phyloP scores from a whole-genome alignment of 2,329 filamentous ascomycete species.

The Talaromyces albobiverticillius region DNA sequence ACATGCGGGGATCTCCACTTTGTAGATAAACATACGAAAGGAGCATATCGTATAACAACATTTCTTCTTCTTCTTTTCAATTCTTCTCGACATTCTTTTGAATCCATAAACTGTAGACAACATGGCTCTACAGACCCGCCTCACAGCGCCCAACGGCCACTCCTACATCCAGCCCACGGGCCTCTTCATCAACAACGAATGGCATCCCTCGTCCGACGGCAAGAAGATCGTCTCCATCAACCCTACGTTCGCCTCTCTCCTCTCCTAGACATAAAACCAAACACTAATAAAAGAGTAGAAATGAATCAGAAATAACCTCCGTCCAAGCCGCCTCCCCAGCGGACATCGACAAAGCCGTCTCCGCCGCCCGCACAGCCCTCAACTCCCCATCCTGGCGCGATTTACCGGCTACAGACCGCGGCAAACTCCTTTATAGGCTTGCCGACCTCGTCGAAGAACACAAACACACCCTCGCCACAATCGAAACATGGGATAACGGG shows the following conservation, averaged over 20 bases:
- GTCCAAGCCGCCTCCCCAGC: constrained; percentile 64
- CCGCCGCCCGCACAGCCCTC: constrained; percentile 65
- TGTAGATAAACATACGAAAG: no score
- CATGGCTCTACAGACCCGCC: constrained; percentile 20
- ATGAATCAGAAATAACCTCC: constrained; percentile 63
- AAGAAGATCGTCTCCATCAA: constrained; percentile 37
- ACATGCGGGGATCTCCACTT: constrained; percentile 13
- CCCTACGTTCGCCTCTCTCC: constrained; percentile 21
- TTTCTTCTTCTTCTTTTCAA: neutral
- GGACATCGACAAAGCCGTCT: constrained; percentile 67
- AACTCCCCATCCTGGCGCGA: constrained; percentile 64
- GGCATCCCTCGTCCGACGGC: constrained; percentile 36
- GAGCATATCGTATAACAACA: no score
- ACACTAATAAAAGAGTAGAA: constrained; percentile 32
- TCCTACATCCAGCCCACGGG: constrained; percentile 38
- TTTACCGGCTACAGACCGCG: constrained; percentile 43
- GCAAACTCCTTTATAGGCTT: constrained; percentile 24
- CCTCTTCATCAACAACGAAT: constrained; percentile 46
- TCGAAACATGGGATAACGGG: constrained; percentile 29
- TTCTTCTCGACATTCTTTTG: no score
- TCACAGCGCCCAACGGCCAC: constrained; percentile 39
- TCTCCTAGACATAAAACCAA: neutral
- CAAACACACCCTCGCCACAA: constrained; percentile 23
- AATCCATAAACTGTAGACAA: neutral
- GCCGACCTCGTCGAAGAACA: constrained; percentile 28